phyloP scores from a whole-genome alignment of 2,329 filamentous ascomycete species.

The Venturia pyrina region DNA sequence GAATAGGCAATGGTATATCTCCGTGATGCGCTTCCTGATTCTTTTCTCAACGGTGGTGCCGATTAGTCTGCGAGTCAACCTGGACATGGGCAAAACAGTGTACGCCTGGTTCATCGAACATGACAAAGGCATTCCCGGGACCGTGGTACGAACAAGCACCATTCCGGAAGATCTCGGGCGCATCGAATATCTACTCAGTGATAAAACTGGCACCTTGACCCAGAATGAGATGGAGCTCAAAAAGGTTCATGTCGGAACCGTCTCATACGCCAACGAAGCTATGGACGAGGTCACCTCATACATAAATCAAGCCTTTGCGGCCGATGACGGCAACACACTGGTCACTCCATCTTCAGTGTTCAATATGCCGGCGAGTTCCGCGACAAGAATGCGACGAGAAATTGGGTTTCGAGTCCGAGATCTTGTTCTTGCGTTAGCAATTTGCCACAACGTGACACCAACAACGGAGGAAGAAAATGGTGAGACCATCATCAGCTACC shows the following conservation, averaged over 20 bases:
- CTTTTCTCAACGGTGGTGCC: constrained; percentile 99
- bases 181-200: constrained; percentile 91
- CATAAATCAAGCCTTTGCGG: constrained; percentile 70
- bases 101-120: constrained; percentile 94
- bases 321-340: constrained; percentile 34
- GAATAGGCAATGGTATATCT: constrained; percentile 76
- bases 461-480: constrained; percentile 64
- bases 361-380: constrained; percentile 48
- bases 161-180: constrained; percentile 93
- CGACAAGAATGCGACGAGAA: constrained; percentile 79
- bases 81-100: constrained; percentile 93
- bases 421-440: constrained; percentile 78
- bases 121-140: constrained; percentile 80
- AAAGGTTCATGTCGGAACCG: constrained; percentile 95
- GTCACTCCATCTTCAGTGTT: constrained; percentile 69
- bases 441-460: constrained; percentile 96
- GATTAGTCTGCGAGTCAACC: constrained; percentile 89
- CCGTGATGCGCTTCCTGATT: constrained; percentile 96
- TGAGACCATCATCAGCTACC: constrained; percentile 73
- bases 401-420: constrained; percentile 90
- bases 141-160: constrained; percentile 90
- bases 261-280: constrained; percentile 95
- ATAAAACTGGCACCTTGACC: constrained; percentile 96
- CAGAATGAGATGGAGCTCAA: constrained; percentile 99
- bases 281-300: constrained; percentile 95